Base-by-base conservation (phyloP, 345 rosid species). In the Citrus medica region DNA sequence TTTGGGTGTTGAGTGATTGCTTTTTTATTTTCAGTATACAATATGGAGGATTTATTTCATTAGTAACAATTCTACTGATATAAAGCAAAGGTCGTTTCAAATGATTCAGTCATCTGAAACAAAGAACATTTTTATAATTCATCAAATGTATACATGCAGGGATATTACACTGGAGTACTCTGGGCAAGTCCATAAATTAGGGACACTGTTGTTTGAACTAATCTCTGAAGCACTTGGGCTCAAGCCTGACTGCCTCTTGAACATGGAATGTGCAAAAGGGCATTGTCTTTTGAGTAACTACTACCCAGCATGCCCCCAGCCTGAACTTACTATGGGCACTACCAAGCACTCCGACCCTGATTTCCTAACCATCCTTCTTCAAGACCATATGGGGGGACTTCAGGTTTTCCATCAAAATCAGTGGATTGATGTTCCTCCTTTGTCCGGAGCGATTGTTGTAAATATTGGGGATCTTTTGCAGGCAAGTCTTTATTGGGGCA, bases 381-480 rank as follows among this genome's bases (percentile, higher is more conserved):
- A 86, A 60, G 89, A 86, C 46, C 78, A 77, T 60, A 77, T 83
- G 7, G 88, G 90, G 22, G 92, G 89, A 42, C 87, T 90, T 78
- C 90, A 90, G 71, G 67, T 86, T 75, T 69, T 92, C 56, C 84
- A 86, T 60, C 81, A 88, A 59, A 83, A 87, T 24, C 86, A 75
- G 63, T 88, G 91, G 89, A 80, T 90, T 38, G 85, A 87, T 68
- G 88, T 92, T 53, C 81, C 82, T 67, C 81, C 87, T 5, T 73
- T 83, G 27, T 87, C 88, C 1, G 87, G 83, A 51, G 88, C 87
- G 30, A 78, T 88, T 3, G 84, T 88, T 0, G 40, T 88, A 24
- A 88, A 88, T 76, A 74, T 86, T 1, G 91, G 91, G n/a, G 91
- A 88, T 76, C 63, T 88, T 25, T 79, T 88, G 37, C 89, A 88